Conservation (phyloP, 805 yeast species). For the Hyphopichia homilentoma region DNA sequence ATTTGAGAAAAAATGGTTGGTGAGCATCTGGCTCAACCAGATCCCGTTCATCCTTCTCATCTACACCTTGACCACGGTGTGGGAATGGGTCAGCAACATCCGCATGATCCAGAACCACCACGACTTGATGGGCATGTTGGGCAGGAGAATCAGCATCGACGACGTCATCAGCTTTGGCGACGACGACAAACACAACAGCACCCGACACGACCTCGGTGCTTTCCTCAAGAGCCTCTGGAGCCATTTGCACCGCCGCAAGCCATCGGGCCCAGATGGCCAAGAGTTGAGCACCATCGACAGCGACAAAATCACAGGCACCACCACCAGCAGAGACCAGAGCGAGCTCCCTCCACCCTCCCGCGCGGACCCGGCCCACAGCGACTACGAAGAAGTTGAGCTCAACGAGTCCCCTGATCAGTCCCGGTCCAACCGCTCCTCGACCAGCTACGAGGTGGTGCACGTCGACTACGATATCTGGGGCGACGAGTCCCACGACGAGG, state of each 20-base stretch:
- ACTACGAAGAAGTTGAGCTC: conserved; percentile 2
- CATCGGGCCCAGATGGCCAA: no score
- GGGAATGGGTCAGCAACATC: conserved; percentile 66
- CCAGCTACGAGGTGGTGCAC: conserved; percentile 20
- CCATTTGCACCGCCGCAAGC: no score
- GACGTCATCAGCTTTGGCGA: conserved; percentile 20
- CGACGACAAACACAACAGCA: neutral
- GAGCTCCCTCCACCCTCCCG: neutral
- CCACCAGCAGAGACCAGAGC: conserved; percentile 2
- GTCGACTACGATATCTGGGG: conserved; percentile 22
- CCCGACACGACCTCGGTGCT: neutral
- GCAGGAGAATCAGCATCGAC: conserved; percentile 52
- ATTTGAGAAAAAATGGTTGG: conserved; percentile 30
- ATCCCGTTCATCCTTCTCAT: conserved; percentile 43
- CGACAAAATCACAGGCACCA: neutral
- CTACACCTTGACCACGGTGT: conserved; percentile 48
- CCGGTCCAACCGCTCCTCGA: conserved; percentile 3
- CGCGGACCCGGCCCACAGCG: conserved; percentile 4
- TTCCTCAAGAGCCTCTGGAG: no score
- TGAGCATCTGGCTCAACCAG: conserved; percentile 48
- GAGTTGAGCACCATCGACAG: neutral
- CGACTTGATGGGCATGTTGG: conserved; percentile 58
- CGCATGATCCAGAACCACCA: conserved; percentile 44
- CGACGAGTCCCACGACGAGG: conserved; percentile 6
- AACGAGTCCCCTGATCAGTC: conserved; percentile 5